A percentile compares a stretch with the other conserved stretches of the same genome.
Conservation (phyloP, 2,329 filamentous ascomycete species). For the Cadophora sp. region DNA sequence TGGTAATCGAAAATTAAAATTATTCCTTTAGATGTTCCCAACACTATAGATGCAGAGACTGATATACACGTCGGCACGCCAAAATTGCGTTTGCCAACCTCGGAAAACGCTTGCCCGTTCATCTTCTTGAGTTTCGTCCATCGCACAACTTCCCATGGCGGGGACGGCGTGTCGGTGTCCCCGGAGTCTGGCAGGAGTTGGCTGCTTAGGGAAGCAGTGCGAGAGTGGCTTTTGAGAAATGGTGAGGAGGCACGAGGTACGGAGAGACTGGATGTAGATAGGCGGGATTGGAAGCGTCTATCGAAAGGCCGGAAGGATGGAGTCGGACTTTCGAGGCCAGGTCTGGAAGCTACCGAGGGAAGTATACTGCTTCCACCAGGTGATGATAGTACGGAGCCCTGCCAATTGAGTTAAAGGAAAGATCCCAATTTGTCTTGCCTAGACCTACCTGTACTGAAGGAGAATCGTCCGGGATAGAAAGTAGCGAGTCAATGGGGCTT, state of each 20-base stretch:
- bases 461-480: conserved; percentile 82
- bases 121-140: conserved; percentile 96
- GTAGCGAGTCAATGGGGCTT: conserved; percentile 72
- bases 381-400: conserved; percentile 69
- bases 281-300: conserved; percentile 87
- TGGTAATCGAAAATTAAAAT: conserved; percentile 97
- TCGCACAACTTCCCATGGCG: conserved; percentile 95
- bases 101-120: conserved; percentile 88
- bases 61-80: conserved; percentile 88
- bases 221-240: conserved; percentile 77
- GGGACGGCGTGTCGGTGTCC: conserved; percentile 73
- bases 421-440: neutral
- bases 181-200: conserved; percentile 67
- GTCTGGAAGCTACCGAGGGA: conserved; percentile 71
- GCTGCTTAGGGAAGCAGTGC: conserved; percentile 80
- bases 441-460: conserved; percentile 77
- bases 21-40: conserved; percentile 94
- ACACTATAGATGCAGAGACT: conserved; percentile 84
- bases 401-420: conserved; percentile 23
- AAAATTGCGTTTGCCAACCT: conserved; percentile 90
- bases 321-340: conserved; percentile 71
- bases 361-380: conserved; percentile 79
- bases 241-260: conserved; percentile 73
- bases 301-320: conserved; percentile 93
- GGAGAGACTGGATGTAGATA: conserved; percentile 62